Base-by-base conservation (phyloP, 1,284 basidiomycete species). In the Boletus smithii region DNA sequence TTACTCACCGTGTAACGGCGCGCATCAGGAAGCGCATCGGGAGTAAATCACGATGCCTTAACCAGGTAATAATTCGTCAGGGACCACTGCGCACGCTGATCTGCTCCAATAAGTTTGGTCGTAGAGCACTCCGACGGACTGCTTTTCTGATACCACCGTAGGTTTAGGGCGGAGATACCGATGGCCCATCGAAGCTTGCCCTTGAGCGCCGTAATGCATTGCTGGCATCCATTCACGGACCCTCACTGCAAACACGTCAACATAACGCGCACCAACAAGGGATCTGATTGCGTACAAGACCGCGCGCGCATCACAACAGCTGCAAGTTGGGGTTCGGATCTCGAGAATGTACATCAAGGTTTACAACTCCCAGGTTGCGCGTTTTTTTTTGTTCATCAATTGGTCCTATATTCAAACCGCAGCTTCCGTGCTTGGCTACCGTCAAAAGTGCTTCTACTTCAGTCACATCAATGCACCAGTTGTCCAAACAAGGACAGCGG, bases 211-310 rank as follows among this genome's bases (percentile, higher is more conserved):
- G 62, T 62, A 66, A 62, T 49, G 50, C 36, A 37, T 48, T 63
- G 59, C 53, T 61, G 62, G 59, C 59, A 65, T 57, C 35, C 40
- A 38, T 50, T 53, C 50, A 49, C 35, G 34, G 53, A 58, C 63
- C 60, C 53, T 65, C 62, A 13, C 20, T 47, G 18, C 40, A 52
- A 64, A 65, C 55, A 66, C 61, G 61, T 65, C 58, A 62, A 35
- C 63, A 54, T 60, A 41, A 65, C 61, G 54, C 52, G 40, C 62
- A 44, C 46, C 33, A 35, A 32, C 44, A 49, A 46, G 47, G 46
- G 53, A 56, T 46, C 51, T 49, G 46, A 59, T 66, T 63, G 53
- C 57, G 62, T 61, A 65, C 62, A 61, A 53, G 20, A 31, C 50
- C 50, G 23, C 42, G 43, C 50, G 23, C 42, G 43, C 48, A 42